Evolutionary conservation across 495 filamentous ascomycete genomes (phyloP).

Genomic region (Annulohypoxylon nitens): DNA sequence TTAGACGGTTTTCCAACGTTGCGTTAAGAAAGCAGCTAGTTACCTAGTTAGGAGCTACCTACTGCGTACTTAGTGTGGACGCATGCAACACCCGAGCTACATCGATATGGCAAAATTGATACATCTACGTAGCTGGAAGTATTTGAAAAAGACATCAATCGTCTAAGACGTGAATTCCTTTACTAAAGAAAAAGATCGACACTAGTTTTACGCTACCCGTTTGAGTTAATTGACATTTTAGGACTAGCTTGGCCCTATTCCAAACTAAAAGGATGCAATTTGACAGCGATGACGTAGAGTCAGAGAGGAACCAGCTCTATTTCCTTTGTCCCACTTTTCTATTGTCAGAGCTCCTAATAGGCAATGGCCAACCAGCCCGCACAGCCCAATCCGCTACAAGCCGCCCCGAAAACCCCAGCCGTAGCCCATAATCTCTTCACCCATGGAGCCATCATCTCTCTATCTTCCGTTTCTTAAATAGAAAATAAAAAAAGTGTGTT

Average conservation of each 20-base stretch:
- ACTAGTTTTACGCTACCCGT: conserved; percentile 21
- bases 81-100: conserved; percentile 28
- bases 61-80: conserved; percentile 8
- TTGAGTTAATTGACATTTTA: conserved; percentile 20
- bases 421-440: conserved; percentile 7
- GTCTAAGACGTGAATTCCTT: background rate
- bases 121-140: background rate
- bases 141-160: conserved; percentile 21
- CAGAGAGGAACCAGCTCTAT: conserved; percentile 31
- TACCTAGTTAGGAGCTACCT: conserved; percentile 4
- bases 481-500: conserved; percentile 13
- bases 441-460: conserved; percentile 13
- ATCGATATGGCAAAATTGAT: conserved; percentile 5
- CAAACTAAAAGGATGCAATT: conserved; percentile 30
- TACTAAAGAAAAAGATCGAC: conserved; percentile 27
- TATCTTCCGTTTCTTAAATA: conserved; percentile 35
- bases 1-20: background rate
- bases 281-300: conserved; percentile 41
- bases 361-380: background rate
- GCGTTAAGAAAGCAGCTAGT: background rate
- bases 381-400: background rate
- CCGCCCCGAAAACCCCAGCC: conserved; percentile 2
- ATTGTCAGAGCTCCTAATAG: conserved; percentile 29
- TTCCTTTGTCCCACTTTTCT: conserved; percentile 27
- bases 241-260: conserved; percentile 17